These are phyloP conservation scores for Rhododendron mucronatum DNA, from an alignment of 148 eudicot species.

Conservation along the genomic window DNA sequence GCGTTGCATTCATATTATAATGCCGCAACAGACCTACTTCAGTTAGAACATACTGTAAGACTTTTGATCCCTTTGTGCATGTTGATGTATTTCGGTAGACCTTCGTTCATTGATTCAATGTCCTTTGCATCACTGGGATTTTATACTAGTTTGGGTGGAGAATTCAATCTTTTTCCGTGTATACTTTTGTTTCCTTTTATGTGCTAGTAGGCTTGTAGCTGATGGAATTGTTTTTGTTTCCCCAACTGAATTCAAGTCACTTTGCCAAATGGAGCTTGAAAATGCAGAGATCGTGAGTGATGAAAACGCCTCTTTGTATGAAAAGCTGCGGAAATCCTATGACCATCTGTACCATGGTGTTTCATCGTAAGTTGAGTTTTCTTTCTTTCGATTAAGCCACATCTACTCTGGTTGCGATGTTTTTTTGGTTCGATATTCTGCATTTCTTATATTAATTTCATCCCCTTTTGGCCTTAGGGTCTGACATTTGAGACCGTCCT, in stretches of 20 bases:
- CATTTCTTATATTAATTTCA: not conserved
- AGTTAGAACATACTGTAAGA: conserved; percentile 81
- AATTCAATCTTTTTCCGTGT: not conserved
- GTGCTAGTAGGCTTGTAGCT: not conserved
- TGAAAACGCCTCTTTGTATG: conserved; percentile 79
- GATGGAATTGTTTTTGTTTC: not conserved
- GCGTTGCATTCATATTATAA: conserved; percentile 70
- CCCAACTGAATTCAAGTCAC: conserved; percentile 44
- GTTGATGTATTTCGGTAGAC: not conserved
- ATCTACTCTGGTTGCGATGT: not conserved
- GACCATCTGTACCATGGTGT: conserved; percentile 83
- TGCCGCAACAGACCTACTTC: conserved; percentile 73
- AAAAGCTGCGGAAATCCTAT: conserved; percentile 89
- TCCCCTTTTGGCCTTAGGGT: not conserved
- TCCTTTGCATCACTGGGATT: not conserved
- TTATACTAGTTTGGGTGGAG: not conserved
- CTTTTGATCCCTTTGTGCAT: conserved; percentile 4
- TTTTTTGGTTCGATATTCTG: not conserved
- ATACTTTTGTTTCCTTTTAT: not conserved
- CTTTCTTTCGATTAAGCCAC: not conserved
- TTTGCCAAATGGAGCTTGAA: conserved; percentile 93
- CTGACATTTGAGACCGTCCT: not conserved
- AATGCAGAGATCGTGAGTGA: conserved; percentile 85
- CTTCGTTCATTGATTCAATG: not conserved
- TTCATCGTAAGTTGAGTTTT: conserved; percentile 60